Conservation (phyloP, 75 land plant species). For the Chamaecyparis obtusa region DNA sequence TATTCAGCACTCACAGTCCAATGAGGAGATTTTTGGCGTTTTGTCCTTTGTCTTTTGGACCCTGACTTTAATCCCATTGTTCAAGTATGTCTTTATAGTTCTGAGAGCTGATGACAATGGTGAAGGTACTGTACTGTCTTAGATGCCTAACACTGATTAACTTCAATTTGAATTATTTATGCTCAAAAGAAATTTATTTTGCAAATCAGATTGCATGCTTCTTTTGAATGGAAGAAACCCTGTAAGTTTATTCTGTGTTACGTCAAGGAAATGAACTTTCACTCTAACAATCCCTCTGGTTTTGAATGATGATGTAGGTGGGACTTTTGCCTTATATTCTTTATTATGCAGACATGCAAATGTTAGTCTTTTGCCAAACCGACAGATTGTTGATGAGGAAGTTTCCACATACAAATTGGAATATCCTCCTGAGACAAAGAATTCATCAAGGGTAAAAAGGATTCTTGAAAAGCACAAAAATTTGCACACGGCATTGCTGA, state of each 20-base stretch:
- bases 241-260: background rate
- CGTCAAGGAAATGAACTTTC: slow-evolving; percentile 8
- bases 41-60: slow-evolving; percentile 40
- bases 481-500: slow-evolving; percentile 39
- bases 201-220: background rate
- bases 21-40: slow-evolving; percentile 43
- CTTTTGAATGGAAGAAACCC: background rate
- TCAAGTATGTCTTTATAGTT: slow-evolving; percentile 36
- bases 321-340: slow-evolving; percentile 68
- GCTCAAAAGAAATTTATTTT: background rate
- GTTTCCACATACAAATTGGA: slow-evolving; percentile 57
- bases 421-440: slow-evolving; percentile 15
- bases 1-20: slow-evolving; percentile 11
- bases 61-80: slow-evolving; percentile 29
- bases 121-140: slow-evolving; percentile 30
- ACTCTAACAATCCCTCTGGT: background rate
- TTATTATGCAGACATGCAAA: slow-evolving; percentile 60
- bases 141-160: background rate
- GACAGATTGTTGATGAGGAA: slow-evolving; percentile 63
- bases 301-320: slow-evolving; percentile 46
- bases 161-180: background rate
- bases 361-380: slow-evolving; percentile 52
- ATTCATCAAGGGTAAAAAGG: slow-evolving; percentile 23
- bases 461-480: slow-evolving; percentile 55
- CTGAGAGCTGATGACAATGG: slow-evolving; percentile 49